Base-by-base conservation (phyloP, 2,329 filamentous ascomycete genomes). In the Aureobasidium melanogenum region DNA sequence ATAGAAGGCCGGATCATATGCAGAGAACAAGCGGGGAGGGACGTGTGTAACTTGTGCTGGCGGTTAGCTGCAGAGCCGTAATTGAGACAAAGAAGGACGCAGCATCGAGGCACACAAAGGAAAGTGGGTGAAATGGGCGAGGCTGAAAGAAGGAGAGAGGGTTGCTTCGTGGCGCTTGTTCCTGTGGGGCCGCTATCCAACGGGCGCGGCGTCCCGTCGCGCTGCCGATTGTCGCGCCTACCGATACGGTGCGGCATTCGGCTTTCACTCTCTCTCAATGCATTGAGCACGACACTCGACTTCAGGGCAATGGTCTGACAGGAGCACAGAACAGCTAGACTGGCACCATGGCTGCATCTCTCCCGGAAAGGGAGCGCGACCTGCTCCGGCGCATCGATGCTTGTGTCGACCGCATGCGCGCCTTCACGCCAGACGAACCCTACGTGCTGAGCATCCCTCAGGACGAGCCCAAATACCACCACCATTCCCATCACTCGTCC, bases 371-470 rank as follows among this genome's bases (percentile, higher is more conserved):
- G 48, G 43, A 62, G 32, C 51, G 47, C 2, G 36, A 57, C 7
- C 36, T 63, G 7, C 19, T 62, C 5, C 36, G 58, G 41, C 62
- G 48, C 34, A 51, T 80, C 54, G 73, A 80, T 63, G 64, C 64
- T 47, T 68, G 72, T 44, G 69, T 77, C 63, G 73, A 75, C 64
- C 77, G 76, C 70, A 76, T 79, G 66, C 73, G 72, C 65, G 67
- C 69, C 19, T 64, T 69, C 51, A 73, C 76, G n/a, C 73, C 74
- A n/a, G 67, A 67, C 24, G 69, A 76, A 58, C 78, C 78, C 12
- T 80, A 80, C 62, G 72, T 79, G 46, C 69, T 79, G 50, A 77
- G 76, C 6, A 77, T 78, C n/a, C 76, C 77, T 14, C 77, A 77
- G 32, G 70, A 79, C 56, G 67, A 76, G 47, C 72, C 73, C 4